Conservation (phyloP, 352 stramenopile species). For the Phytopythium montanum region DNA sequence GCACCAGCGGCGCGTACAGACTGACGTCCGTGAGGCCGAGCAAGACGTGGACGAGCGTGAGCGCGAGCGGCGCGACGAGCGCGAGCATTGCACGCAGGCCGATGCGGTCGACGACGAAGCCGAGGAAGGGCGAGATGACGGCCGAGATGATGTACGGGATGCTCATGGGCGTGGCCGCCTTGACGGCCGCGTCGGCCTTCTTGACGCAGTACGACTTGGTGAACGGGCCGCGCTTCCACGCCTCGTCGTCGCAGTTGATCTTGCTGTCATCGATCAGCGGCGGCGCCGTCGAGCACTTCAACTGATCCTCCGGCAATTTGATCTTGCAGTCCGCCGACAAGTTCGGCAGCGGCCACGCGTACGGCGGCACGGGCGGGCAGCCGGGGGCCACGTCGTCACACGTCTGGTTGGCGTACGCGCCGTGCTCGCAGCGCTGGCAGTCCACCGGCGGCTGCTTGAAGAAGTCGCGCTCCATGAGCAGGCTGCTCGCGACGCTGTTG, state of each 20-base stretch:
- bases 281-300: conserved; percentile 43
- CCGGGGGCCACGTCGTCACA: conserved; percentile 46
- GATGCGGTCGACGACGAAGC: conserved; percentile 89
- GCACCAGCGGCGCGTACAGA: conserved; percentile 82
- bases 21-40: conserved; percentile 71
- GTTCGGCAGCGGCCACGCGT: conserved; percentile 66
- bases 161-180: conserved; percentile 86
- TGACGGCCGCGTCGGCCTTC: conserved; percentile 55
- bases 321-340: conserved; percentile 74
- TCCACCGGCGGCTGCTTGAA: conserved; percentile 55
- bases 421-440: conserved; percentile 55
- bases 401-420: conserved; percentile 42
- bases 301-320: conserved; percentile 52
- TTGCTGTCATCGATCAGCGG: conserved; percentile 62
- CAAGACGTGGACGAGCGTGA: conserved; percentile 86
- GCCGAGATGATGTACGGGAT: conserved; percentile 93
- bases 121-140: conserved; percentile 85
- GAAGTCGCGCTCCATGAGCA: conserved; percentile 91
- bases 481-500: conserved; percentile 91
- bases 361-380: conserved; percentile 67
- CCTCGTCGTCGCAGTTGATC: conserved; percentile 76
- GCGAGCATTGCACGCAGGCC: conserved; percentile 82
- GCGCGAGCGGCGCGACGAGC: conserved; percentile 61
- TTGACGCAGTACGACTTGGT: conserved; percentile 58
- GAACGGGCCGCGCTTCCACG: conserved; percentile 62